Evolutionary conservation across 2,329 filamentous ascomycete species (phyloP), one percentile per base, ranked within the genome.

Genomic region (Neofusicoccum ribis): DNA sequence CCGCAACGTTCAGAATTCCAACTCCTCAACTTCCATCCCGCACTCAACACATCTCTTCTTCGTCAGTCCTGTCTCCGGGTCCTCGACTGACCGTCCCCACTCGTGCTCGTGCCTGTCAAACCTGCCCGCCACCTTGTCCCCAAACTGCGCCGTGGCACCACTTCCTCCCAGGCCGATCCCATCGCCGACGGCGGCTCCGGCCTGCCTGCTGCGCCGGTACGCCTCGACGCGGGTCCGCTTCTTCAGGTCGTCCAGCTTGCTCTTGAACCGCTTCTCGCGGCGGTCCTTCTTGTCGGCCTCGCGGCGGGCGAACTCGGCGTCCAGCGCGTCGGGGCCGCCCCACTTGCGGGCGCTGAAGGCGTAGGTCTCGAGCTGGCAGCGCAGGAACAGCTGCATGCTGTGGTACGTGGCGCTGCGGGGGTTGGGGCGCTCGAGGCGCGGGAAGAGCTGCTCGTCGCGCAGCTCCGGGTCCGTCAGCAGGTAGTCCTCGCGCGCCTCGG

Each of bases 351-450:
- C 78, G 0, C 81, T 87, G 71, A 98, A 89, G 0, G 94, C 95
- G 74, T 97, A 97, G 65, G 93, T 92, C 74, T 99, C 95, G 2
- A 99, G 91, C 74, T 99, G 95, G 67, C 88, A 96, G 0, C 95
- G 90, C 23, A 99, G 83, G 75, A 95, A 99, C 2, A 99, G 85
- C 89, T 97, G 97, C 95, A 99, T 99, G 81, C 96, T 92, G 77
- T 97, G 93, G 92, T 93, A 99, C 66, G 93, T 93, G 0, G 91
- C 88, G 76, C 97, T 97, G 79, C 97, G 95, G 0, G 95, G 95
- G 72, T 99, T 99, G 1, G 95, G 94, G 39, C 89, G 89, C 63
- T 91, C 90, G 8, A 99, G 84, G 76, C 96, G 93, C 0, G 94
- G 94, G 0, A 99, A 83, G 1, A 99, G 82, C 15, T 93, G 90